These are phyloP conservation scores for Fusarium goolgardi DNA, from an alignment of 2,329 filamentous ascomycete genomes.

Conservation along the genomic window DNA sequence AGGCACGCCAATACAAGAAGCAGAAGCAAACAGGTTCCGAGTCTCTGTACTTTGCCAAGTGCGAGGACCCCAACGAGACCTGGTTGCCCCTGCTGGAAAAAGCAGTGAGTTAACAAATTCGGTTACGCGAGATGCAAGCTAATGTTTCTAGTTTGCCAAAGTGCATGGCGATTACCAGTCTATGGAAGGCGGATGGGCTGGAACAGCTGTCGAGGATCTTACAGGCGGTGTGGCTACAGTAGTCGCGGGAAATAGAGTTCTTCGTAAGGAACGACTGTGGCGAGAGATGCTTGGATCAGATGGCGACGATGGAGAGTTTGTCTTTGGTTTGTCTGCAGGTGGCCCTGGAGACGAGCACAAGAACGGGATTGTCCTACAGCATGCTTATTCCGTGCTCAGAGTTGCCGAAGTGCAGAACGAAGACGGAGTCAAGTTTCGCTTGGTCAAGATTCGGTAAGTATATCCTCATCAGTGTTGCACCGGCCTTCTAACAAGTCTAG, in stretches of 20 bases:
- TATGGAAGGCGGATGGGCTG: slow-evolving; percentile 74
- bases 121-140: background rate
- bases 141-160: slow-evolving; percentile 69
- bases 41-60: slow-evolving; percentile 76
- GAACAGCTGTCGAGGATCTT: slow-evolving; percentile 61
- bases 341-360: slow-evolving; percentile 43
- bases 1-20: slow-evolving; percentile 69
- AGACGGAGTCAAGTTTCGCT: slow-evolving; percentile 53
- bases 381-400: slow-evolving; percentile 64
- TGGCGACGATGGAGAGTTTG: slow-evolving; percentile 74
- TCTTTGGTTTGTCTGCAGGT: slow-evolving; percentile 61
- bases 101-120: slow-evolving; percentile 54
- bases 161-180: slow-evolving; percentile 77
- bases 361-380: slow-evolving; percentile 58
- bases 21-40: slow-evolving; percentile 75
- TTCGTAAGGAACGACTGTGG: slow-evolving; percentile 78
- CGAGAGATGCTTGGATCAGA: slow-evolving; percentile 73
- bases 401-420: slow-evolving; percentile 59
- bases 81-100: slow-evolving; percentile 81
- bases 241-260: slow-evolving; percentile 66
- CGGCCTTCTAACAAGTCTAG: slow-evolving; percentile 52
- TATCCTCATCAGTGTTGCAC: background rate
- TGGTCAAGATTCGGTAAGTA: slow-evolving; percentile 59
- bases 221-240: slow-evolving; percentile 68
- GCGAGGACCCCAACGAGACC: slow-evolving; percentile 75